Evolutionary conservation across 176 grass and related monocot species (phyloP).

Genomic region (Poa pratensis): DNA sequence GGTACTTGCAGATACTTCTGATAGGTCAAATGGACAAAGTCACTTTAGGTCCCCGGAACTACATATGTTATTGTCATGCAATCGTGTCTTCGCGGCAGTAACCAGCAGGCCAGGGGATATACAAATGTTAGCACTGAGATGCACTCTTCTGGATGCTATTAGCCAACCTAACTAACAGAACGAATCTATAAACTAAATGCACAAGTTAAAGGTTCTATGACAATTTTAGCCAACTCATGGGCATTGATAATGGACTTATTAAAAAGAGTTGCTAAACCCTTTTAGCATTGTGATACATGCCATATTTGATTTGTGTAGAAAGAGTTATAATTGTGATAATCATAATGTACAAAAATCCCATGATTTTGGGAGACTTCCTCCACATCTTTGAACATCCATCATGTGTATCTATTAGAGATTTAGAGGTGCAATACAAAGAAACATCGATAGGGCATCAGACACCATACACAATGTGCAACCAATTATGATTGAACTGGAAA

Average conservation of each 20-base stretch:
- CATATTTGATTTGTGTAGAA: background rate
- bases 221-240: slow-evolving; percentile 1
- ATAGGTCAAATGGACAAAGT: background rate
- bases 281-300: slow-evolving; percentile 26
- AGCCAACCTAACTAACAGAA: background rate
- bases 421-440: slow-evolving; percentile 24
- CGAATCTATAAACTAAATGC: background rate
- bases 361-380: slow-evolving; percentile 7
- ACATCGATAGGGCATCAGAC: background rate
- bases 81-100: background rate
- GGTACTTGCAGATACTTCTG: background rate
- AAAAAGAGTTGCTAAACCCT: background rate
- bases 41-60: background rate
- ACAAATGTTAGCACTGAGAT: background rate
- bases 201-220: background rate
- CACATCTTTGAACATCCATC: background rate
- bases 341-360: background rate
- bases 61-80: background rate
- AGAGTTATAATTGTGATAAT: slow-evolving; percentile 1
- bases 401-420: slow-evolving; percentile 21
- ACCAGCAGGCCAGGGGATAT: background rate
- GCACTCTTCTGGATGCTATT: slow-evolving; percentile 21
- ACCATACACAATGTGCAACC: background rate
- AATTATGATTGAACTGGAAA: slow-evolving; percentile 22
- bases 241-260: background rate